These are phyloP conservation scores for Penicillium mononematosum DNA, from an alignment of 495 filamentous ascomycete genomes.

Conservation along the genomic window DNA sequence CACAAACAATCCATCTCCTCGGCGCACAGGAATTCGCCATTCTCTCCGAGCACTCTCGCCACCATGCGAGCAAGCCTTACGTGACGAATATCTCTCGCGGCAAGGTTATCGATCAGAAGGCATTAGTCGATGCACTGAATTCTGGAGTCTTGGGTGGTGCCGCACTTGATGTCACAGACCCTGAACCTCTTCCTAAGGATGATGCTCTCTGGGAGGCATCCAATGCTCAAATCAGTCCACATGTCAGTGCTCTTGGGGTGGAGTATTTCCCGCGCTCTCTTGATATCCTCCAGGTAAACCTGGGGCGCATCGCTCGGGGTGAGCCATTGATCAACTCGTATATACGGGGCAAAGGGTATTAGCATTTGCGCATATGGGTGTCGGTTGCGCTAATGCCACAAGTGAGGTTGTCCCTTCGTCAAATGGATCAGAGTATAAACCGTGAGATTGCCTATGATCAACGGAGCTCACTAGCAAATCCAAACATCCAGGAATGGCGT, in stretches of 20 bases:
- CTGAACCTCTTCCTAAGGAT: conserved; percentile 72
- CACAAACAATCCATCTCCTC: conserved; percentile 62
- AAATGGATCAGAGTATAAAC: no score
- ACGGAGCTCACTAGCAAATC: no score
- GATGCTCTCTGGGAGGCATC: conserved; percentile 70
- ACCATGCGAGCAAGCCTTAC: conserved; percentile 40
- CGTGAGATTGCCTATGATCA: no score
- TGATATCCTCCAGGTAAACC: conserved; percentile 60
- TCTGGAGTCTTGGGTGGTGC: conserved; percentile 60
- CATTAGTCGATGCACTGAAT: conserved; percentile 56
- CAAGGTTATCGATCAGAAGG: conserved; percentile 65
- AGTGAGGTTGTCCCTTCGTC: no score
- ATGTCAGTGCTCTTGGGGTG: conserved; percentile 64
- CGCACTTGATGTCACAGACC: conserved; percentile 81
- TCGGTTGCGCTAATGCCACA: background rate
- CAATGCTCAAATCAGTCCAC: conserved; percentile 77
- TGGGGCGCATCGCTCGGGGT: conserved; percentile 57
- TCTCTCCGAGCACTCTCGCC: conserved; percentile 46
- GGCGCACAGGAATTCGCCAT: conserved; percentile 64
- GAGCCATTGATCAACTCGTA: conserved; percentile 67
- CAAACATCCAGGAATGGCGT: no score
- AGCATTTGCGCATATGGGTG: background rate
- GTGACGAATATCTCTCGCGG: conserved; percentile 77
- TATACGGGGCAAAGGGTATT: conserved; percentile 50
- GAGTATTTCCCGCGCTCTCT: conserved; percentile 60